phyloP scores from a whole-genome alignment of 495 filamentous ascomycete species.

The Xylaria flabelliformis region DNA sequence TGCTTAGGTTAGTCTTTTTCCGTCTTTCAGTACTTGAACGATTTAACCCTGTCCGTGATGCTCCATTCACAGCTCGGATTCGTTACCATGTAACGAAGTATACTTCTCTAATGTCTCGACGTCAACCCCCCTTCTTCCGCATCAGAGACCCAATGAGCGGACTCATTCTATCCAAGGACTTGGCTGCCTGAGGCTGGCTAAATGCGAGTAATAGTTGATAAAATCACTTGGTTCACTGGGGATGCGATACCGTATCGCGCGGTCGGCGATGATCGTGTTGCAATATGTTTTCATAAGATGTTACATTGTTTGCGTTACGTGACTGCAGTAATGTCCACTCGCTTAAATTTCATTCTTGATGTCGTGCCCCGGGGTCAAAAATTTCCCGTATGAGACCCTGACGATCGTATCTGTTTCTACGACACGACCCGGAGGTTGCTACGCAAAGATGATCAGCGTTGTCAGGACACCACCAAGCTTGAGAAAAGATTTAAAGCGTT shows the following conservation, averaged over 20 bases:
- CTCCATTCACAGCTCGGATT: constrained; percentile 1
- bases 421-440: not conserved
- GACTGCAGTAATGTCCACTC: not conserved
- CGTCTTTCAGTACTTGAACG: not conserved
- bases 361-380: not conserved
- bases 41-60: not conserved
- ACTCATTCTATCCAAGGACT: not conserved
- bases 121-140: constrained; percentile 5
- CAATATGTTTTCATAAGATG: not conserved
- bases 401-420: constrained; percentile 29
- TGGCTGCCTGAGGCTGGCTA: not conserved
- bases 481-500: constrained; percentile 14
- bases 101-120: not conserved
- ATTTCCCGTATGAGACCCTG: constrained; percentile 31
- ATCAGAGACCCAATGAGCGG: not conserved
- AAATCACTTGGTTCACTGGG: not conserved
- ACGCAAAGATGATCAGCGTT: not conserved
- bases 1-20: not conserved
- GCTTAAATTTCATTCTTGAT: not conserved
- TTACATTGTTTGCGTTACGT: not conserved
- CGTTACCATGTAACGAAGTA: not conserved
- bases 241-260: not conserved
- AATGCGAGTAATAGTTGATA: not conserved
- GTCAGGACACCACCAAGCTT: constrained; percentile 6
- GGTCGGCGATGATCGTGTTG: not conserved